Base-by-base conservation (phyloP, 257 asterid species). In the Gardenia jasminoides region DNA sequence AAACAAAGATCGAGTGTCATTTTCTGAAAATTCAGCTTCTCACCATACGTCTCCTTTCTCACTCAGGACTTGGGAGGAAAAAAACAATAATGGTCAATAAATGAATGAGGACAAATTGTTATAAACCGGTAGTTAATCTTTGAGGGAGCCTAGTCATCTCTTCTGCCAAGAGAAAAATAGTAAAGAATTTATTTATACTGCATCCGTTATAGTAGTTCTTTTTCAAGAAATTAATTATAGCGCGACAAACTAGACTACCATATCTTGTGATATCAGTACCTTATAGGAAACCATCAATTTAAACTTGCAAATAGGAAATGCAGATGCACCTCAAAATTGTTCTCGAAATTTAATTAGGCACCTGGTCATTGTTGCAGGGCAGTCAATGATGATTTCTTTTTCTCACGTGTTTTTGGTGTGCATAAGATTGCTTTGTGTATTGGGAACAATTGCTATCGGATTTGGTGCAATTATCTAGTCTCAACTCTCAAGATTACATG, bases 1-100 rank as follows among this genome's bases (percentile, higher is more conserved):
- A 15, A 70, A 75, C 78, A 81, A 79, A 72, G 36, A 20, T 48
- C 7, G 30, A 43, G 11, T 16, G 59, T 66, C 65, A 43, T 58
- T 43, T 58, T 79, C 41, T 36, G 15, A 65, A 28, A 65, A 44
- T 76, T 50, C 56, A 13, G 39, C 24, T 6, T 15, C 4, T 66
- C 16, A 59, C 65, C 30, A 19, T n/a, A 54, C 1, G 5, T 15
- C 66, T 47, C 3, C 48, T 12, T 66, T 1, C 2, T 26, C 66
- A 33, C 56, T 24, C 41, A 3, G 31, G 36, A 22, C n/a, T n/a
- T n/a, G n/a, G 11, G 20, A 65, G 7, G 8, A 19, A 56, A 56
- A 7, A 22, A 74, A 33, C 17, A 22, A 70, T 9, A 39, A 54
- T 17, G 58, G 11, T 6, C 33, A 31, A 24, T 65, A 11, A 61